Evolutionary conservation across 1,139 yeast species (phyloP).

Genomic region (Kodamaea suecica): DNA sequence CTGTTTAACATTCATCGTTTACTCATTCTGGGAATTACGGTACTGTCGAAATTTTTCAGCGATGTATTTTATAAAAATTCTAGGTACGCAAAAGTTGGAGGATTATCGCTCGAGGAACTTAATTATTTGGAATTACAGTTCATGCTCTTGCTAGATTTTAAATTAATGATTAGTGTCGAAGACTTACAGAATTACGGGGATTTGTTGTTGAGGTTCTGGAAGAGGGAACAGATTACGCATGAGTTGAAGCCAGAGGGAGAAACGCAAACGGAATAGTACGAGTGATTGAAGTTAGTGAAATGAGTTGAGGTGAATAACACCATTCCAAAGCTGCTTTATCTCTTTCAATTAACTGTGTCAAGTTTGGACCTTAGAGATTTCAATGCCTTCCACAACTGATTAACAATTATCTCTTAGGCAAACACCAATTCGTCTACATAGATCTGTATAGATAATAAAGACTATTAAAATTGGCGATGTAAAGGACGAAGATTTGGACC

Average conservation of each 20-base stretch:
- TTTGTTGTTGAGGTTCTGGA: slow-evolving; percentile 80
- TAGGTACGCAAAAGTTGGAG: slow-evolving; percentile 96
- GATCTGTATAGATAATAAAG: background rate
- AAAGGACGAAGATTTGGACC: too few species aligned
- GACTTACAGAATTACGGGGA: slow-evolving; percentile 92
- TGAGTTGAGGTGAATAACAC: too few species aligned
- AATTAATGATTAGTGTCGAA: slow-evolving; percentile 81
- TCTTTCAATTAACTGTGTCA: too few species aligned
- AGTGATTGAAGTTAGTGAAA: slow-evolving; percentile 1
- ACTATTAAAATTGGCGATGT: background rate
- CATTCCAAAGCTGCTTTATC: background rate
- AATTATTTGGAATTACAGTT: slow-evolving; percentile 92
- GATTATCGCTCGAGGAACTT: slow-evolving; percentile 88
- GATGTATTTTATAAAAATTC: slow-evolving; percentile 95
- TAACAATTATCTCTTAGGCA: too few species aligned
- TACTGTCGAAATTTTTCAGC: slow-evolving; percentile 90
- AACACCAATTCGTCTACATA: background rate
- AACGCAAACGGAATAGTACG: too few species aligned
- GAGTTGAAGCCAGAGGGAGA: slow-evolving; percentile 23
- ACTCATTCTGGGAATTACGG: slow-evolving; percentile 95
- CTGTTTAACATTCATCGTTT: slow-evolving; percentile 92
- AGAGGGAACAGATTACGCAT: slow-evolving; percentile 52
- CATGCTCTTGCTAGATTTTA: slow-evolving; percentile 77
- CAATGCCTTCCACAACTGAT: too few species aligned
- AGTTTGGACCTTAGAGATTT: too few species aligned